phyloP scores from a whole-genome alignment of 2,329 filamentous ascomycete species.

The Ceratocystis eucalypticola region DNA sequence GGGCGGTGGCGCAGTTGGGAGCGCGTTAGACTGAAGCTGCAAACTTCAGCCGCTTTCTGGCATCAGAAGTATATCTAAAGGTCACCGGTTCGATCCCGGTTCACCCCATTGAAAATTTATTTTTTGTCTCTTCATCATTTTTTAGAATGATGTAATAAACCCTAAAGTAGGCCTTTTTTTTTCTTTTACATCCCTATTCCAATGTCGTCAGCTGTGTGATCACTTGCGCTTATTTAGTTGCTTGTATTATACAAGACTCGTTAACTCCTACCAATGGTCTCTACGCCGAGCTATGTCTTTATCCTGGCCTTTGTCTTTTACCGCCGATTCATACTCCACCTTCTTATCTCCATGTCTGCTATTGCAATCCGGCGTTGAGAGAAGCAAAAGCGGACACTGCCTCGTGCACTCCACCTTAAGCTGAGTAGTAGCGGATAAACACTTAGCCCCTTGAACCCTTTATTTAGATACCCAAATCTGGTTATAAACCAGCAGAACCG shows the following conservation, averaged over 20 bases:
- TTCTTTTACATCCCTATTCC: background rate
- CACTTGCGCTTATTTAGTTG: background rate
- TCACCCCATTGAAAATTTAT: slow-evolving; percentile 10
- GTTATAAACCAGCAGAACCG: background rate
- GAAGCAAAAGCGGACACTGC: background rate
- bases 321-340: no score
- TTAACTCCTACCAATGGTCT: background rate
- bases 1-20: slow-evolving; percentile 18
- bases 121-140: slow-evolving; percentile 6
- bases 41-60: slow-evolving; percentile 19
- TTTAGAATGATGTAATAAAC: background rate
- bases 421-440: background rate
- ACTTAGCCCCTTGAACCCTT: background rate
- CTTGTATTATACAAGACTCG: background rate
- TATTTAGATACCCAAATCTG: background rate
- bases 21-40: slow-evolving; percentile 15
- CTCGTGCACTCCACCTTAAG: background rate
- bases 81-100: slow-evolving; percentile 18
- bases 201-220: background rate
- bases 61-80: slow-evolving; percentile 18
- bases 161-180: background rate
- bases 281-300: background rate
- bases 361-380: background rate
- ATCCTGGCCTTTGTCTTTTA: no score
- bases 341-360: background rate